phyloP scores from a whole-genome alignment of 2,329 filamentous ascomycete species.

The Stemphylium vesicarium region DNA sequence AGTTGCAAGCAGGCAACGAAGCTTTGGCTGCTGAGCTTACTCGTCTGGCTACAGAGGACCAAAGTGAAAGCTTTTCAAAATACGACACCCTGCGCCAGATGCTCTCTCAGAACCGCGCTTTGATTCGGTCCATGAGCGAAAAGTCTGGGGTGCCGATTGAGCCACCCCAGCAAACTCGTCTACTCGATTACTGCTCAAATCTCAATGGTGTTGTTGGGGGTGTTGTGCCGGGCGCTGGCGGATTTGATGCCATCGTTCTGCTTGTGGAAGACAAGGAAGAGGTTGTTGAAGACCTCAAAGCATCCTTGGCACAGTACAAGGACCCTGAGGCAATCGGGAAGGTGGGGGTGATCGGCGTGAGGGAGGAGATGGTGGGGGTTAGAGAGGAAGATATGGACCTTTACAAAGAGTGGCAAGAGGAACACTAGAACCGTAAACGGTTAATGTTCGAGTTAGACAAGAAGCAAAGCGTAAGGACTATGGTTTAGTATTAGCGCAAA shows the following conservation, averaged over 20 bases:
- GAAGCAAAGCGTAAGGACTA: not conserved
- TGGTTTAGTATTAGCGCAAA: slow-evolving; percentile 6
- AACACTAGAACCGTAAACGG: not conserved
- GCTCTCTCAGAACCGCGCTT: slow-evolving; percentile 59
- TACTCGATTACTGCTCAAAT: slow-evolving; percentile 75
- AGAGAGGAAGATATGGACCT: slow-evolving; percentile 47
- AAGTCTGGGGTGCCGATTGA: slow-evolving; percentile 85
- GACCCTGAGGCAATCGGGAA: slow-evolving; percentile 51
- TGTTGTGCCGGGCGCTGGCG: slow-evolving; percentile 91
- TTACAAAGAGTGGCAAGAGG: slow-evolving; percentile 51
- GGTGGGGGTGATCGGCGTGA: slow-evolving; percentile 72
- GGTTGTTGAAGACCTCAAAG: slow-evolving; percentile 65
- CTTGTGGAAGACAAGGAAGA: slow-evolving; percentile 75
- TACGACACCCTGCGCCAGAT: slow-evolving; percentile 59
- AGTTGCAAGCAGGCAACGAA: slow-evolving; percentile 77
- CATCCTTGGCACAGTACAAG: slow-evolving; percentile 71
- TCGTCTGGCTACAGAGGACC: slow-evolving; percentile 52
- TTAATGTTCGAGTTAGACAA: not conserved
- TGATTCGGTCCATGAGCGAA: slow-evolving; percentile 78
- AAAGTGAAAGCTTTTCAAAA: slow-evolving; percentile 48
- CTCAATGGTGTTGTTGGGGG: slow-evolving; percentile 86
- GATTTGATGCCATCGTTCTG: slow-evolving; percentile 87
- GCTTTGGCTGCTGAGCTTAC: slow-evolving; percentile 70
- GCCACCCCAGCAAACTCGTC: slow-evolving; percentile 79
- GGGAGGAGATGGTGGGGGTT: slow-evolving; percentile 75